phyloP scores from a whole-genome alignment of 2,329 filamentous ascomycete species.

The Tolypocladium guangdongense region DNA sequence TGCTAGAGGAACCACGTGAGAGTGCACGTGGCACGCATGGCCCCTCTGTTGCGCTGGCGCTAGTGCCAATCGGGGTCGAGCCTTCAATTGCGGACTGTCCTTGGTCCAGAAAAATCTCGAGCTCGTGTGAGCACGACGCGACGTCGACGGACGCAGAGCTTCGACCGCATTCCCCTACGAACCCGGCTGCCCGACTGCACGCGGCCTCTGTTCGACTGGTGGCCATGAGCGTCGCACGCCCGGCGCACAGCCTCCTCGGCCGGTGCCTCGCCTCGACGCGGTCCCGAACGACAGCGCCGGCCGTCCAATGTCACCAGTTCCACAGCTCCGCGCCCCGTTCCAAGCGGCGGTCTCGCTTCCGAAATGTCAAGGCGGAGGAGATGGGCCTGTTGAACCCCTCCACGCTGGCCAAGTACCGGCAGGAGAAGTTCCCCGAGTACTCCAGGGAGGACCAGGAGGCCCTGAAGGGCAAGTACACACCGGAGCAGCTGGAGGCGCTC shows the following conservation, averaged over 20 bases:
- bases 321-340: constrained; percentile 39
- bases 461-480: constrained; percentile 60
- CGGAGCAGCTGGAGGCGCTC: constrained; percentile 71
- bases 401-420: constrained; percentile 31
- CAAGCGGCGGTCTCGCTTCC: constrained; percentile 39
- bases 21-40: no score
- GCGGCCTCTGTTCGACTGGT: constrained; percentile 6
- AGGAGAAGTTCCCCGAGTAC: constrained; percentile 50
- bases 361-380: constrained; percentile 39
- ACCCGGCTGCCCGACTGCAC: not conserved
- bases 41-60: not conserved
- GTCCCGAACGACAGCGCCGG: constrained; percentile 10
- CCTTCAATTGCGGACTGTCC: constrained; percentile 3
- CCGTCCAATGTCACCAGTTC: constrained; percentile 30
- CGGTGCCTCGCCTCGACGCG: constrained; percentile 32
- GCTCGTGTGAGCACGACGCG: constrained; percentile 12
- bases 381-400: constrained; percentile 37
- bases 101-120: constrained; percentile 20
- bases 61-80: constrained; percentile 2
- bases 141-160: not conserved
- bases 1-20: not conserved
- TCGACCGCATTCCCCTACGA: not conserved
- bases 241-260: constrained; percentile 41
- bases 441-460: constrained; percentile 51
- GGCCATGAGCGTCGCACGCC: constrained; percentile 46